Conservation (phyloP, 345 rosid genomes). For the rapeseed (Brassica napus) region DNA sequence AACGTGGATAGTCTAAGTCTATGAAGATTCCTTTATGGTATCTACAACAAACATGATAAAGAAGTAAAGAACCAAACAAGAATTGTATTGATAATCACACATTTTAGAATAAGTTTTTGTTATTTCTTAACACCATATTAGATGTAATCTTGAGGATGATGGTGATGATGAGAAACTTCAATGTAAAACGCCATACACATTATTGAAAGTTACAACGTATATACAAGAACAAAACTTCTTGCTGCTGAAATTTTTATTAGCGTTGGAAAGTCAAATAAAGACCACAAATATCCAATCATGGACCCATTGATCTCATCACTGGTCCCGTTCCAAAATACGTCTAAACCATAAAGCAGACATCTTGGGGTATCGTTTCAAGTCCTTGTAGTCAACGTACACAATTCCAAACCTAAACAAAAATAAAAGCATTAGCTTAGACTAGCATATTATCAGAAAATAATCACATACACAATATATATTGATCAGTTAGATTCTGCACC, state of each 20-base stretch:
- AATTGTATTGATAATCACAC: neutral
- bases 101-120: neutral
- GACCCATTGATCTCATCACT: slow-evolving; percentile 15
- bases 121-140: neutral
- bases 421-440: neutral
- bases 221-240: neutral
- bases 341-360: slow-evolving; percentile 93
- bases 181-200: neutral
- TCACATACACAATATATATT: neutral
- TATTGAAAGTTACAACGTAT: neutral
- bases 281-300: neutral
- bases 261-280: neutral
- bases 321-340: slow-evolving; percentile 52
- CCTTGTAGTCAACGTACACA: slow-evolving; percentile 72
- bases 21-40: neutral
- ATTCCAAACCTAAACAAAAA: slow-evolving; percentile 60
- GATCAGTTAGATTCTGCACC: slow-evolving; percentile 26
- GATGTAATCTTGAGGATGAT: neutral
- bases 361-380: slow-evolving; percentile 80
- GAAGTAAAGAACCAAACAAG: neutral
- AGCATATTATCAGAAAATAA: neutral
- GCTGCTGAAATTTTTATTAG: neutral
- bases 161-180: neutral
- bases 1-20: neutral
- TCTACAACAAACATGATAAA: neutral